Evolutionary conservation across 495 filamentous ascomycete species (phyloP).

Genomic region (Bombardia bombarda): DNA sequence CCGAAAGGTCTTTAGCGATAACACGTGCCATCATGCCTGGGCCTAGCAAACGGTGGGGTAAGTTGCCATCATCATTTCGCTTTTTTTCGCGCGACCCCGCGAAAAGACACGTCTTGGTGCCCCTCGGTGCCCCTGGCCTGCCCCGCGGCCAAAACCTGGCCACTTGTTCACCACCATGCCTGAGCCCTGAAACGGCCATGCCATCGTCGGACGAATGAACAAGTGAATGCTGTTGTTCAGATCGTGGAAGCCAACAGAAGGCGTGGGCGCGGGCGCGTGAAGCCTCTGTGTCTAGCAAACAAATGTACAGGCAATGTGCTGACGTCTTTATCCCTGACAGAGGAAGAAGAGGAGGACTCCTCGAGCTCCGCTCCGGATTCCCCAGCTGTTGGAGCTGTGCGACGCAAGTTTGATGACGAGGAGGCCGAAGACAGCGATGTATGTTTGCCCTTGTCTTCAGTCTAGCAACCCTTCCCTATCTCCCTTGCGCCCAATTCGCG

Average conservation of each 20-base stretch:
- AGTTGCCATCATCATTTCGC: conserved; percentile 12
- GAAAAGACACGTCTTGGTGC: conserved; percentile 8
- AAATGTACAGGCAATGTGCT: conserved; percentile 18
- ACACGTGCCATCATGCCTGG: conserved; percentile 19
- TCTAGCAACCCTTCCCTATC: neutral
- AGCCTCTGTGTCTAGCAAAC: too few species aligned
- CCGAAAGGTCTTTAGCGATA: too few species aligned
- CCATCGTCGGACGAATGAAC: too few species aligned
- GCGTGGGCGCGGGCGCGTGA: too few species aligned
- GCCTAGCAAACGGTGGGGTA: conserved; percentile 27
- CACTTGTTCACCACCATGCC: neutral
- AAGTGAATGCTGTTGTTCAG: too few species aligned
- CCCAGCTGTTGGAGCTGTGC: conserved; percentile 43
- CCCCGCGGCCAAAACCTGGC: neutral
- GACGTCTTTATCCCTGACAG: conserved; percentile 22
- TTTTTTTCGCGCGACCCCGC: conserved; percentile 14
- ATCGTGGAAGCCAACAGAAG: too few species aligned
- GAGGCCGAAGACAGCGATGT: conserved; percentile 81
- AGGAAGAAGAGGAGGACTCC: conserved; percentile 63
- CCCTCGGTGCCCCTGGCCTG: neutral
- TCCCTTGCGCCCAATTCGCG: too few species aligned
- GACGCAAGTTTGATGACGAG: conserved; percentile 81
- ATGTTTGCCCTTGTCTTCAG: conserved; percentile 24
- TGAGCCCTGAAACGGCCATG: too few species aligned
- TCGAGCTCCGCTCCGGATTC: conserved; percentile 52